Evolutionary conservation across 805 yeast species (phyloP), one percentile per base, ranked within the genome.

Genomic region (Kluyveromyces dobzhanskii): DNA sequence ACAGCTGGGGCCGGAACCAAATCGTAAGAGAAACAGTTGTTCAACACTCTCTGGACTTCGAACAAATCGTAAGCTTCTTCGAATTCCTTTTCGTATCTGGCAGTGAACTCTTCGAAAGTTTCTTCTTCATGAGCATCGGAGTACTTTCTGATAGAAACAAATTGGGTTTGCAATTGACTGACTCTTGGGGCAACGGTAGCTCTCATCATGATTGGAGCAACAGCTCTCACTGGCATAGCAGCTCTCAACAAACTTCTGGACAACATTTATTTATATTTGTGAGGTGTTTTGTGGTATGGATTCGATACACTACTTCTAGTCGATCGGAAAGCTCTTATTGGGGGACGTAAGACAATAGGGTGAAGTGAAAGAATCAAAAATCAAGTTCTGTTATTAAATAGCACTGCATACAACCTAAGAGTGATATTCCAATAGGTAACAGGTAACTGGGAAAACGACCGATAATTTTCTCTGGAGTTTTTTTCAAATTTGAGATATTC

Each of bases 21-120:
- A 70, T 92, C 98, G 73, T 92, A 92, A 12, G 97, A 85, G 73
- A 92, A 92, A 67, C 94, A 87, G 73, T 92, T 92, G 80, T 94
- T 92, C 63, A 92, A 77, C 45, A 92, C 88, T 74, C 98, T 85
- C 67, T 80, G 87, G 43, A 83, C 90, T 70, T 83, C 94, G 52
- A 83, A 83, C 43, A 83, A 69, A 62, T 83, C 94, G 65, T 84
- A 83, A 35, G 94, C 94, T 63, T 83, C 86, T 54, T 92, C 97
- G 58, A 92, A 92, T 64, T 92, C 97, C 69, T 86, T 84, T 71
- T 86, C 96, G 71, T 77, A 85, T 77, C 88, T 79, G 47, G 59
- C 73, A 39, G 95, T 85, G 74, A 86, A 87, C 70, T 88, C 96
- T 69, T 87, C 97, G 51, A 85, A 88, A 39, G 95, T 78, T 71